Evolutionary conservation across 2,329 filamentous ascomycete species (phyloP).

Genomic region (Penicillium sp.): DNA sequence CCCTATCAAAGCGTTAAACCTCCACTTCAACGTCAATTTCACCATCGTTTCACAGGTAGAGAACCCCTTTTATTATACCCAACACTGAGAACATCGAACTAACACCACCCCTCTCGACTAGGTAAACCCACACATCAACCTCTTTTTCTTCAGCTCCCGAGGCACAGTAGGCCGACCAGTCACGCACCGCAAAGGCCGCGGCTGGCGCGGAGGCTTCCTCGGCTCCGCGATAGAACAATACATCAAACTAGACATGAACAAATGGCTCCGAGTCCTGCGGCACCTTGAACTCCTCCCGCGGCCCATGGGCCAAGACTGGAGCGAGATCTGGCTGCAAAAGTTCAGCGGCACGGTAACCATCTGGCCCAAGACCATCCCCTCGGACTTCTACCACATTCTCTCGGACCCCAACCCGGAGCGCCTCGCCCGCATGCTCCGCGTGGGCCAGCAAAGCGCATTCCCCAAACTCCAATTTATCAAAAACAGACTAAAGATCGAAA

Average conservation of each 20-base stretch:
- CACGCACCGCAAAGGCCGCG: slow-evolving; percentile 82
- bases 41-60: slow-evolving; percentile 68
- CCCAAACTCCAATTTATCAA: slow-evolving; percentile 84
- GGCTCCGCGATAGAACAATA: slow-evolving; percentile 89
- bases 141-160: slow-evolving; percentile 95
- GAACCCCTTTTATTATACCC: no score
- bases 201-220: slow-evolving; percentile 91
- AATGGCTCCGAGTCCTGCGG: slow-evolving; percentile 91
- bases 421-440: slow-evolving; percentile 78
- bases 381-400: slow-evolving; percentile 78
- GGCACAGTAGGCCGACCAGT: slow-evolving; percentile 87
- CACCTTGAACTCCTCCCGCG: slow-evolving; percentile 86
- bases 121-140: slow-evolving; percentile 94
- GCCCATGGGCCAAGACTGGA: slow-evolving; percentile 90
- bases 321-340: slow-evolving; percentile 86
- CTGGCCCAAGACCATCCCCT: slow-evolving; percentile 72
- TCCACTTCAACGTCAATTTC: slow-evolving; percentile 98
- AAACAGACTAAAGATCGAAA: slow-evolving; percentile 78
- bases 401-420: slow-evolving; percentile 68
- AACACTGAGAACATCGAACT: slow-evolving; percentile 15
- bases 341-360: slow-evolving; percentile 94
- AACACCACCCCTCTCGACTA: slow-evolving; percentile 46
- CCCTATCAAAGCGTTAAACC: slow-evolving; percentile 82
- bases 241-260: slow-evolving; percentile 89
- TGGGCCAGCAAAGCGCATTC: slow-evolving; percentile 80